These are phyloP conservation scores for Scedosporium minutisporum DNA, from an alignment of 2,329 filamentous ascomycete species.

Conservation along the genomic window DNA sequence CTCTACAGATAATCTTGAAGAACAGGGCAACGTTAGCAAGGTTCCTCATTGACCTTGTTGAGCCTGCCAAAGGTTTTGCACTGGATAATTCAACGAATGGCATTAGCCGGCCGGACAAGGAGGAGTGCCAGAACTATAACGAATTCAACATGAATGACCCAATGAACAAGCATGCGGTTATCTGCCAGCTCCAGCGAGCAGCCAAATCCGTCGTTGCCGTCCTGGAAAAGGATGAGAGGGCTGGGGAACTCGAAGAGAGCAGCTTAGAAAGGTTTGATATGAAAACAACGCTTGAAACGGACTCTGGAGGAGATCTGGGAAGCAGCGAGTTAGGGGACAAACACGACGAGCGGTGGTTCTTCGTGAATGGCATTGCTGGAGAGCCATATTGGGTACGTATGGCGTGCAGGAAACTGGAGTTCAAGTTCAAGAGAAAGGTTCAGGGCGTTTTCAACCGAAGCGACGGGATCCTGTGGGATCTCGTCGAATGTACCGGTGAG, in stretches of 20 bases:
- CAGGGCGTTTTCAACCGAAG: conserved; percentile 10
- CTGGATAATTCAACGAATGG: no score
- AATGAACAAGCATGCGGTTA: not conserved
- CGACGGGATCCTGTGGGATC: conserved; percentile 11
- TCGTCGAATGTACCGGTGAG: not conserved
- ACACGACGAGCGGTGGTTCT: not conserved
- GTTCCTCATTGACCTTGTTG: no score
- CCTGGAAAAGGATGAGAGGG: not conserved
- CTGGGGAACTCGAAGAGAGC: not conserved
- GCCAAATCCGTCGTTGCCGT: not conserved
- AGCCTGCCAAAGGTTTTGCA: no score
- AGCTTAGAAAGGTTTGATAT: not conserved
- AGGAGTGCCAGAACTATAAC: no score
- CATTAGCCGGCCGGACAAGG: no score
- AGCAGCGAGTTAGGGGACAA: not conserved
- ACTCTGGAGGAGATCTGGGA: not conserved
- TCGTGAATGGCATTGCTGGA: not conserved
- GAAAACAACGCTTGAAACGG: not conserved
- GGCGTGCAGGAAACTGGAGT: not conserved
- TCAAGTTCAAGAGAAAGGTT: conserved; percentile 8
- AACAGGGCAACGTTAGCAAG: no score
- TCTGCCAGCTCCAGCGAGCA: not conserved
- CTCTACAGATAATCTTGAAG: no score
- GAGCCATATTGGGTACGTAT: not conserved
- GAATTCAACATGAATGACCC: not conserved